These are phyloP conservation scores for Hibiscus syriacus DNA, from an alignment of 345 rosid genomes.

Conservation along the genomic window DNA sequence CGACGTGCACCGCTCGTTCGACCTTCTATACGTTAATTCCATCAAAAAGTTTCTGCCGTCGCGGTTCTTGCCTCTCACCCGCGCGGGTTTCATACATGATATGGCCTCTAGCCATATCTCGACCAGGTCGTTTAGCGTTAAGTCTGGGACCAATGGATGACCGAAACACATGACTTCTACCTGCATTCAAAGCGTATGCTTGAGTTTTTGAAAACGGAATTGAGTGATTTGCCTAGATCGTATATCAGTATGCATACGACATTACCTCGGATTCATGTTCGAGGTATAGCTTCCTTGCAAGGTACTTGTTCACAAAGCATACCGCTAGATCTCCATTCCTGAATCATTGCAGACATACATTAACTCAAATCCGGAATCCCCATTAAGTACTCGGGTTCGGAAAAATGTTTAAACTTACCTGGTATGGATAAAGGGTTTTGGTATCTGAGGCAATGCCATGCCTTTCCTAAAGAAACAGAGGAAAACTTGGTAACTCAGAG, in stretches of 20 bases:
- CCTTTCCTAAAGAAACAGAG: conserved; percentile 5
- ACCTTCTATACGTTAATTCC: conserved; percentile 14
- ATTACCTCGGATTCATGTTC: conserved; percentile 16
- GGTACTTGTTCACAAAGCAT: conserved; percentile 13
- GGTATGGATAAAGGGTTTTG: conserved; percentile 5
- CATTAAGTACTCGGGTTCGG: background rate
- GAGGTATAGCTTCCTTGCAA: conserved; percentile 13
- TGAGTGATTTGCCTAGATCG: too few relatives aligned
- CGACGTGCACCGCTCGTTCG: background rate
- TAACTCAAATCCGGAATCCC: background rate
- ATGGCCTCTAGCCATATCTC: conserved; percentile 12
- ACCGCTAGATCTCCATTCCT: conserved; percentile 12
- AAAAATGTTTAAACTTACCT: conserved; percentile 1
- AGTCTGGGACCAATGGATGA: conserved; percentile 9
- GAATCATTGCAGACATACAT: background rate
- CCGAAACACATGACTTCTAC: conserved; percentile 15
- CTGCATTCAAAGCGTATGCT: background rate
- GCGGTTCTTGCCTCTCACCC: background rate
- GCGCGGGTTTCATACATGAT: background rate
- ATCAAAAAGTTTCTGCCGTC: conserved; percentile 6
- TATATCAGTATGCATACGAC: background rate
- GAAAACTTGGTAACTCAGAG: background rate
- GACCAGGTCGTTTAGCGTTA: background rate
- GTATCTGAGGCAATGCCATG: conserved; percentile 15
- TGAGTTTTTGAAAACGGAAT: too few relatives aligned